phyloP scores from a whole-genome alignment of 2,329 filamentous ascomycete genomes.

The Tothia fuscella region DNA sequence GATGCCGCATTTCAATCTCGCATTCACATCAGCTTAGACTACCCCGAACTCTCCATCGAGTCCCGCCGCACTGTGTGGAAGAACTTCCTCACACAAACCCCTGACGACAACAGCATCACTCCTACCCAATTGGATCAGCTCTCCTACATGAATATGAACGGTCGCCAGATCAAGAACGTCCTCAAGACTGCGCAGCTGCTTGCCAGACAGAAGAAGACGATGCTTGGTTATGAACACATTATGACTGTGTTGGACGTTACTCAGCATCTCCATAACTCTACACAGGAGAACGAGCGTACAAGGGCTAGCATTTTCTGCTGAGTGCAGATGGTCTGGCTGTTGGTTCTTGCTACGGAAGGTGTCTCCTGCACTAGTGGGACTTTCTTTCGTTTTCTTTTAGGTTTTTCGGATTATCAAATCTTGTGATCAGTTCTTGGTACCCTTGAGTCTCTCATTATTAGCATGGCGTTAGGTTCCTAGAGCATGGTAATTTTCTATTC shows the following conservation, averaged over 20 bases:
- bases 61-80: conserved; percentile 13
- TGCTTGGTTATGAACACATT: conserved; percentile 13
- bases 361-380: too few species aligned
- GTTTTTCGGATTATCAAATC: too few species aligned
- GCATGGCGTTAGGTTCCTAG: too few species aligned
- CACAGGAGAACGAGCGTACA: conserved; percentile 15
- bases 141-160: conserved; percentile 13
- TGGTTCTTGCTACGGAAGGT: too few species aligned
- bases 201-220: conserved; percentile 11
- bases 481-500: too few species aligned
- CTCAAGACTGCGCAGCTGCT: conserved; percentile 15
- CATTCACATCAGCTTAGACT: conserved; percentile 18
- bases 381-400: too few species aligned
- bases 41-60: conserved; percentile 14
- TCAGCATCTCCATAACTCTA: conserved; percentile 28
- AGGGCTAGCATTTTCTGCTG: conserved; percentile 14
- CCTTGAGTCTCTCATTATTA: too few species aligned
- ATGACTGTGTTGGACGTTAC: conserved; percentile 19
- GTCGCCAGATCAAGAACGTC: conserved; percentile 16
- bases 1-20: conserved; percentile 21
- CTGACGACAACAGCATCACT: conserved; percentile 6
- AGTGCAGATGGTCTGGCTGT: too few species aligned
- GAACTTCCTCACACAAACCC: conserved; percentile 9
- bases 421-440: too few species aligned
- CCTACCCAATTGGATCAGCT: conserved; percentile 10